These are phyloP conservation scores for Euphorbia corollata DNA, from an alignment of 441 rosid species.

Conservation along the genomic window DNA sequence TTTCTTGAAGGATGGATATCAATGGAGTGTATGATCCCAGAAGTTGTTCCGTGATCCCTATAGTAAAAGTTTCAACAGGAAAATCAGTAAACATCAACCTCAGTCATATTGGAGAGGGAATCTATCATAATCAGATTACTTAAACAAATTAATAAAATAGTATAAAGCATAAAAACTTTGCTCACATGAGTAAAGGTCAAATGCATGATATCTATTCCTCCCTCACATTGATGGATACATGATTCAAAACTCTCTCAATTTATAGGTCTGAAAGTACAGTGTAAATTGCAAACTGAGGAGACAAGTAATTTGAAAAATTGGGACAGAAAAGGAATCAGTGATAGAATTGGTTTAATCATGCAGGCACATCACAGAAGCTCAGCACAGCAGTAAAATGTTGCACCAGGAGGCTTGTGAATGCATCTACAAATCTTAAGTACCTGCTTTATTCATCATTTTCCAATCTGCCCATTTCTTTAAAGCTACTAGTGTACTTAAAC, in stretches of 20 bases:
- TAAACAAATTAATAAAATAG: too few relatives aligned
- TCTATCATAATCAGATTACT: neutral
- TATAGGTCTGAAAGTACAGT: too few relatives aligned
- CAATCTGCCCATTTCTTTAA: neutral
- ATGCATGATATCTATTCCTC: neutral
- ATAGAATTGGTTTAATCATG: neutral
- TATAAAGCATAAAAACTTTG: too few relatives aligned
- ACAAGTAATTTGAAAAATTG: neutral
- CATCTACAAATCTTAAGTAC: neutral
- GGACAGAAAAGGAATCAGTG: neutral
- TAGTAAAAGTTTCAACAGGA: slow-evolving; percentile 18
- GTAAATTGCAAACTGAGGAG: neutral
- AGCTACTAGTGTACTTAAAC: neutral
- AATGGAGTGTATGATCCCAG: slow-evolving; percentile 56
- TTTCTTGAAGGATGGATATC: too few relatives aligned
- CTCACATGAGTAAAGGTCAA: neutral
- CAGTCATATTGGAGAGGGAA: neutral
- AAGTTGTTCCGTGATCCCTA: slow-evolving; percentile 57
- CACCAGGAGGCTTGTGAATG: neutral
- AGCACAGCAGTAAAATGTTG: neutral
- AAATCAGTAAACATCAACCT: slow-evolving; percentile 1
- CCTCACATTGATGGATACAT: neutral
- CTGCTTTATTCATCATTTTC: neutral
- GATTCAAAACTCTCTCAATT: neutral
- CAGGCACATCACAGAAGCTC: neutral